phyloP scores from a whole-genome alignment of 2,329 filamentous ascomycete genomes.

The Phyllosticta citriasiana region DNA sequence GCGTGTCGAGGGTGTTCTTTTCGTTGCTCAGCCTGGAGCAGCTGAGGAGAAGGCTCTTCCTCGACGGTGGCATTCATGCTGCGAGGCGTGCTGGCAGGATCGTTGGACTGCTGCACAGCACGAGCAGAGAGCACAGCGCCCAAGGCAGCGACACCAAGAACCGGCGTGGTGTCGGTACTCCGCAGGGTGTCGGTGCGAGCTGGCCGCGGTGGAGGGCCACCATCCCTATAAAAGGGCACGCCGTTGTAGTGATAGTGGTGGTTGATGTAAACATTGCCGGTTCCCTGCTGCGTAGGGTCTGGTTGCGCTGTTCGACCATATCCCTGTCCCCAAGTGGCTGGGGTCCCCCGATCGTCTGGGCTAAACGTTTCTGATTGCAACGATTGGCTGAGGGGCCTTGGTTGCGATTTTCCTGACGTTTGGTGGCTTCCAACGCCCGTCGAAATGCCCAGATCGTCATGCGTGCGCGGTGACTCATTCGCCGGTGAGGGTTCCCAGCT shows the following conservation, averaged over 20 bases:
- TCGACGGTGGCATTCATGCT: conserved; percentile 9
- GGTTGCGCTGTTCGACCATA: conserved; percentile 1
- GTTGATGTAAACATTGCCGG: conserved; percentile 8
- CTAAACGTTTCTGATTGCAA: not conserved
- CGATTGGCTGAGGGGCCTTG: not conserved
- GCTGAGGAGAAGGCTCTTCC: not conserved
- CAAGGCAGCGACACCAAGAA: conserved; percentile 22
- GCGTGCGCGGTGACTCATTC: not conserved
- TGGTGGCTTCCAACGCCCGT: not conserved
- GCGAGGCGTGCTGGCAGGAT: conserved; percentile 5
- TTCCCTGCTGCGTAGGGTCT: conserved; percentile 4
- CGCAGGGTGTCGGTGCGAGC: not conserved
- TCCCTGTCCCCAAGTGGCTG: conserved; percentile 5
- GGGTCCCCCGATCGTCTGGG: conserved; percentile 6
- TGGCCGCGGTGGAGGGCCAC: not conserved
- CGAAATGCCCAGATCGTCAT: conserved; percentile 8
- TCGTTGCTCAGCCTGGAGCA: not conserved
- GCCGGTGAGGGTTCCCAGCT: conserved; percentile 1
- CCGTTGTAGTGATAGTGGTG: conserved; percentile 11
- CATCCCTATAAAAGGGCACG: conserved; percentile 8
- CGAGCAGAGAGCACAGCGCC: conserved; percentile 25
- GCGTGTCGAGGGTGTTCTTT: not conserved
- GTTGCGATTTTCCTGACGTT: not conserved
- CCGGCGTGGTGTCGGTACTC: conserved; percentile 20
- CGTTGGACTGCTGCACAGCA: conserved; percentile 5